Evolutionary conservation across 129 eudicot genomes (phyloP).

Genomic region (Tanacetum coccineum): DNA sequence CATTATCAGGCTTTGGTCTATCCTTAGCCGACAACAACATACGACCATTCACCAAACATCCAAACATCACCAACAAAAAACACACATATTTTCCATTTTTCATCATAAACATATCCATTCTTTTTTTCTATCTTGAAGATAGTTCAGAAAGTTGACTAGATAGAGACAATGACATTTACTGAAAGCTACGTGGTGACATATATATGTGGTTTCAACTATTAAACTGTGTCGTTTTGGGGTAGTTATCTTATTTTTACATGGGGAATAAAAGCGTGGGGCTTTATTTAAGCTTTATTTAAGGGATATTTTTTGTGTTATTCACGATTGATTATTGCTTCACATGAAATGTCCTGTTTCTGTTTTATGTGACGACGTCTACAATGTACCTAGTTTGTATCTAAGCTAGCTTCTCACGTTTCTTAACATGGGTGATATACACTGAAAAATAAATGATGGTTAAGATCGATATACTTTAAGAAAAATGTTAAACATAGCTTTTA

Average conservation of each 20-base stretch:
- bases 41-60: constrained; percentile 45
- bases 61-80: constrained; percentile 29
- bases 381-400: too few relatives aligned
- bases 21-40: constrained; percentile 30
- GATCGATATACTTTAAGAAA: too few relatives aligned
- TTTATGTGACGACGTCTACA: too few relatives aligned
- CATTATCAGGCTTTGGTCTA: constrained; percentile 51
- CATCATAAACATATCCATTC: constrained; percentile 11
- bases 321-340: too few relatives aligned
- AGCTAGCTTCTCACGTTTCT: too few relatives aligned
- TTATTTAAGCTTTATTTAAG: constrained; percentile 2
- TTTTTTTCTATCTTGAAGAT: not conserved
- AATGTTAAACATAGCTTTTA: too few relatives aligned
- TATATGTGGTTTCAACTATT: constrained; percentile 8
- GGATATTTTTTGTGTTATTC: not conserved
- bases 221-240: constrained; percentile 11
- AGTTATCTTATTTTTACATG: not conserved
- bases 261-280: constrained; percentile 12
- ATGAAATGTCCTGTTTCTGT: too few relatives aligned
- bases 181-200: not conserved
- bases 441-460: too few relatives aligned
- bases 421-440: too few relatives aligned
- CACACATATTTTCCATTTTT: constrained; percentile 16
- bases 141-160: constrained; percentile 13
- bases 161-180: constrained; percentile 25